Base-by-base conservation (phyloP, 108 stramenopile genomes). In the Pseudonitzschia delicatissima region DNA sequence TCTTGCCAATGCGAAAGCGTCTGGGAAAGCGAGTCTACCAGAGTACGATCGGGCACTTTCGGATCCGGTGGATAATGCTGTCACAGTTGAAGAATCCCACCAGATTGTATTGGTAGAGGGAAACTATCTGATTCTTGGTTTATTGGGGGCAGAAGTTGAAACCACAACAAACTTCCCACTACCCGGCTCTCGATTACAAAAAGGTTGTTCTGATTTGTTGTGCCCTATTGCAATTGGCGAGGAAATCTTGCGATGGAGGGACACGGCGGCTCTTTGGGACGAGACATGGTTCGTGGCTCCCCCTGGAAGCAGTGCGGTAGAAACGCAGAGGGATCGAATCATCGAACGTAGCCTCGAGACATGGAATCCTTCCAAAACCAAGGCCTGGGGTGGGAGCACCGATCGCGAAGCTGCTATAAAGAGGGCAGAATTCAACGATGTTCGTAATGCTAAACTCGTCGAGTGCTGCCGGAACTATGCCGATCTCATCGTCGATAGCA, bases 101-200 rank as follows among this genome's bases (percentile, higher is more conserved):
- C 74, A 79, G 34, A 71, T 91, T 45, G 84, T 91, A 0, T 32
- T 91, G 9, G 58, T 86, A 40, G 89, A 91, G 69, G 89, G 89
- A 13, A 80, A 82, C 57, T 91, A 91, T 65, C 58, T 91, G 4
- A 60, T 82, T 0, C 65, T 71, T 13, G 45, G 45, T 8, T 12
- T 12, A 17, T n/a, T 45, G 15, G 32, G 21, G 29, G 40, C 47
- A 29, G 23, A 58, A 18, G 25, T 45, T 37, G 36, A 45, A 49
- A 66, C 2, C 39, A 44, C 15, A 15, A 15, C 42, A n/a, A n/a
- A n/a, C n/a, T n/a, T n/a, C n/a, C n/a, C n/a, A n/a, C n/a, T n/a
- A n/a, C n/a, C n/a, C n/a, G n/a, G n/a, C n/a, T n/a, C n/a, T n/a
- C n/a, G n/a, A n/a, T n/a, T n/a, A n/a, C n/a, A n/a, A 6, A n/a